Percentiles rank a stretch among this genome's conserved stretches.
These are phyloP conservation scores for Maudiozyma turicensis DNA, from an alignment of 805 yeast genomes.

Conservation along the genomic window DNA sequence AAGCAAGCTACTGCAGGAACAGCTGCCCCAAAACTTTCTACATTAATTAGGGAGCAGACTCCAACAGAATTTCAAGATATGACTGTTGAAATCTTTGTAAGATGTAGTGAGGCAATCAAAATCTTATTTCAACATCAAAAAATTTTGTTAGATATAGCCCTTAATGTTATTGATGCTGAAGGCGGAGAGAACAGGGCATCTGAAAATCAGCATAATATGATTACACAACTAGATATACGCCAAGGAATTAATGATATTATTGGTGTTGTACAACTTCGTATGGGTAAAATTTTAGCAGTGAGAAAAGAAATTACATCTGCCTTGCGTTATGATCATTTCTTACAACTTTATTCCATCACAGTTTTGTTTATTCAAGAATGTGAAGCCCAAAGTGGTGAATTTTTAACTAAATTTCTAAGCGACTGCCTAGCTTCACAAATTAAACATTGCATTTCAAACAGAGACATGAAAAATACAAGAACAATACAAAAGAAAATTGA, in stretches of 20 bases:
- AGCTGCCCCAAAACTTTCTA: constrained; percentile 32
- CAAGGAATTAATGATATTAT: constrained; percentile 57
- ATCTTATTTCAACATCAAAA: constrained; percentile 74
- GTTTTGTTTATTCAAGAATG: constrained; percentile 71
- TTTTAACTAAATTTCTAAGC: constrained; percentile 48
- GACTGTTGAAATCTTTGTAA: constrained; percentile 50
- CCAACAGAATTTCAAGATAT: constrained; percentile 68
- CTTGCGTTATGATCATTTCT: constrained; percentile 49
- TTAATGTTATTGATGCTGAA: constrained; percentile 31
- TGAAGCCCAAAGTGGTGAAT: constrained; percentile 68
- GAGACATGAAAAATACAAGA: constrained; percentile 43
- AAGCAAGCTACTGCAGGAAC: constrained; percentile 15
- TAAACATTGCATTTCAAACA: constrained; percentile 44
- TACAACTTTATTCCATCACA: constrained; percentile 55
- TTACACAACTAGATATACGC: constrained; percentile 59
- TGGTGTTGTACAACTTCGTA: constrained; percentile 60
- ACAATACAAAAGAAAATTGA: constrained; percentile 44
- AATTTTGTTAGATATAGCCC: constrained; percentile 59
- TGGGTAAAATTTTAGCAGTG: constrained; percentile 69
- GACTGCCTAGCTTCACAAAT: constrained; percentile 61
- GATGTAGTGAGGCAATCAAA: constrained; percentile 61
- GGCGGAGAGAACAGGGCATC: constrained; percentile 21
- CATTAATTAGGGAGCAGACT: constrained; percentile 51
- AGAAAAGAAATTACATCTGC: constrained; percentile 62
- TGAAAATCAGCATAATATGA: constrained; percentile 25